Percentiles rank a stretch among this genome's conserved stretches.
Evolutionary conservation across 1,139 yeast species (phyloP).

Genomic region (Blastobotrys apis): DNA sequence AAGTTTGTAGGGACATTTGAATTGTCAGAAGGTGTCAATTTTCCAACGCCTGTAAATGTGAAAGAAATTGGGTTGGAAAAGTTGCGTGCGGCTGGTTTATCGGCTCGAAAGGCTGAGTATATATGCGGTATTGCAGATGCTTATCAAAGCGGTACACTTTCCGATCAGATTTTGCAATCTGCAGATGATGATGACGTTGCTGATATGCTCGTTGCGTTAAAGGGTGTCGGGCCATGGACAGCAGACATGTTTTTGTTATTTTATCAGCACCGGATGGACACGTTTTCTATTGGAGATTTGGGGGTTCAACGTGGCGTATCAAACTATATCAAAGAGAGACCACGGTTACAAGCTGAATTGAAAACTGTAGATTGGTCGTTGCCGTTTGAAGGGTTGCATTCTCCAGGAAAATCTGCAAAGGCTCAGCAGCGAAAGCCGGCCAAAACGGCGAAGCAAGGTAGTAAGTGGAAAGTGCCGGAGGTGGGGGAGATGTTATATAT

Average conservation of each 20-base stretch:
- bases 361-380: conserved; percentile 34
- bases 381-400: conserved; percentile 22
- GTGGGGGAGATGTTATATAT: conserved; percentile 41
- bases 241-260: conserved; percentile 83
- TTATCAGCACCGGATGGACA: conserved; percentile 59
- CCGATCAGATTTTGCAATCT: conserved; percentile 39
- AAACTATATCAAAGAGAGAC: conserved; percentile 54
- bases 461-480: conserved; percentile 36
- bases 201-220: conserved; percentile 53
- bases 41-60: conserved; percentile 54
- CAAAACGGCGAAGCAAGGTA: conserved; percentile 34
- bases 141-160: conserved; percentile 44
- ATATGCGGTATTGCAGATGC: conserved; percentile 57
- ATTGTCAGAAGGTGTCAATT: conserved; percentile 17
- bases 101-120: conserved; percentile 65
- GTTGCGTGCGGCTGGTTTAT: conserved; percentile 62
- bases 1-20: conserved; percentile 44
- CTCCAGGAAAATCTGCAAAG: conserved; percentile 33
- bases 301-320: conserved; percentile 83
- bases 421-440: conserved; percentile 28
- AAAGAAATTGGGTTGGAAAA: conserved; percentile 42
- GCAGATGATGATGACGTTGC: conserved; percentile 47
- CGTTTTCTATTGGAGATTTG: conserved; percentile 74
- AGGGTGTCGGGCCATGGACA: conserved; percentile 88
- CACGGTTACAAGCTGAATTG: conserved; percentile 45